Evolutionary conservation across 2,329 filamentous ascomycete genomes (phyloP).

Genomic region (Stemphylium vesicarium): DNA sequence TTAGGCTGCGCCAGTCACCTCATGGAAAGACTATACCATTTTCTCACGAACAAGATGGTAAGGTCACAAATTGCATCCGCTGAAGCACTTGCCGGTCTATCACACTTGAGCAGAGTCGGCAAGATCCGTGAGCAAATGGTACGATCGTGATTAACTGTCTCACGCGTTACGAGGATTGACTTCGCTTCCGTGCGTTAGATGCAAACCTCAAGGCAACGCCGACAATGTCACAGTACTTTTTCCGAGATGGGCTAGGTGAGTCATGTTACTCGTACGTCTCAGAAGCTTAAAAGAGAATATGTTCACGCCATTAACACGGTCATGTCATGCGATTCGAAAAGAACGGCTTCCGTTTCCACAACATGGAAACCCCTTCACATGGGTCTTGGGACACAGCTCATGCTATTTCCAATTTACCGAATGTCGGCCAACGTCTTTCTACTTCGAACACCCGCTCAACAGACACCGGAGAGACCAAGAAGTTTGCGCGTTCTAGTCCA

Average conservation of each 20-base stretch:
- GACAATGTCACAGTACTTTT: not conserved
- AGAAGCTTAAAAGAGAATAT: not conserved
- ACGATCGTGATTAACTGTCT: slow-evolving; percentile 10
- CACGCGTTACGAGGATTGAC: not conserved
- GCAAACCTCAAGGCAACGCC: slow-evolving; percentile 11
- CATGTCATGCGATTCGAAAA: too few species aligned
- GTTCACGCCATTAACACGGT: not conserved
- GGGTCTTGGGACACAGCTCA: too few species aligned
- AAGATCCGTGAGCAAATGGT: slow-evolving; percentile 3
- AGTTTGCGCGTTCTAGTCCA: too few species aligned
- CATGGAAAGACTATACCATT: not conserved
- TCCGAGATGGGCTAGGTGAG: not conserved
- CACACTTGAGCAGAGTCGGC: not conserved
- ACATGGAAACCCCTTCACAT: too few species aligned
- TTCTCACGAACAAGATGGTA: not conserved
- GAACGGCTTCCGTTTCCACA: too few species aligned
- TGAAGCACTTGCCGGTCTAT: not conserved
- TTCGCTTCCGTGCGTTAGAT: not conserved
- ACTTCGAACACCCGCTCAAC: too few species aligned
- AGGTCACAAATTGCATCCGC: not conserved
- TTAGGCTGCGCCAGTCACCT: not conserved
- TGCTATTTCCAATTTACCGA: too few species aligned
- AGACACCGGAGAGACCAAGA: too few species aligned
- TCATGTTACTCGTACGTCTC: not conserved
- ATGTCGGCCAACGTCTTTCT: too few species aligned